Evolutionary conservation across 2,329 filamentous ascomycete genomes (phyloP), one percentile per base, ranked within the genome.

Genomic region (Aureobasidium sp.): DNA sequence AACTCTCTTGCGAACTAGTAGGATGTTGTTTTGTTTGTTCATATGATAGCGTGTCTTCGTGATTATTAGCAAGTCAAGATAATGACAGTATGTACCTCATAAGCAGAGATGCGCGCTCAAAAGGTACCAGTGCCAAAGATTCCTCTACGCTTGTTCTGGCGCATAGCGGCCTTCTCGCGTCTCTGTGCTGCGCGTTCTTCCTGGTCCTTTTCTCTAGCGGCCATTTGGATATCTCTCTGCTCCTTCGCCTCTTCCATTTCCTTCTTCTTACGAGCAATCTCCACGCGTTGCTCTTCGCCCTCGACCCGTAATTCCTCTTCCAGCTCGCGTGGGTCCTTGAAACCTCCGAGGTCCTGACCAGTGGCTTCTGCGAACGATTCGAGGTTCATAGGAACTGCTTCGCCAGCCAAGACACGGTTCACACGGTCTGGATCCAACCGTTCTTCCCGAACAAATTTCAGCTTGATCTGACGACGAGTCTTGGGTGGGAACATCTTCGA

Each of bases 371-470:
- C 72, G 62, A 77, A 80, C 11, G 69, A 66, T 33, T 74, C 69
- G 64, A 79, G 73, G 57, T 75, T 70, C 71, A 73, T 72, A n/a
- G 69, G 68, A 5, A 74, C 72, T 9, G 73, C 70, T 19, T 73
- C 71, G 19, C 74, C 76, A 48, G 74, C 82, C 61, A 94, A 77
- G 5, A 84, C 84, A 39, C 80, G 79, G 64, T 84, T 85, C 67
- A 95, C 80, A 64, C 83, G 81, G 3, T 77, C 74, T 0, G 88
- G 85, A 65, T 87, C 81, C 59, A 83, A 78, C 37, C 84, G 80
- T 74, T 94, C 90, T 74, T 94, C 90, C 64, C 87, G 85, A 68
- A 87, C 89, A 75, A 90, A 94, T 72, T 94, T 94, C 66, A 87
- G 81, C 76, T 93, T 93, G 75, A 94, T 82, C 71, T 89, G 85